A percentile compares a stretch with the other conserved stretches of the same genome.
Evolutionary conservation across 2,329 filamentous ascomycete genomes (phyloP).

Genomic region (Colletotrichum eremochloae): DNA sequence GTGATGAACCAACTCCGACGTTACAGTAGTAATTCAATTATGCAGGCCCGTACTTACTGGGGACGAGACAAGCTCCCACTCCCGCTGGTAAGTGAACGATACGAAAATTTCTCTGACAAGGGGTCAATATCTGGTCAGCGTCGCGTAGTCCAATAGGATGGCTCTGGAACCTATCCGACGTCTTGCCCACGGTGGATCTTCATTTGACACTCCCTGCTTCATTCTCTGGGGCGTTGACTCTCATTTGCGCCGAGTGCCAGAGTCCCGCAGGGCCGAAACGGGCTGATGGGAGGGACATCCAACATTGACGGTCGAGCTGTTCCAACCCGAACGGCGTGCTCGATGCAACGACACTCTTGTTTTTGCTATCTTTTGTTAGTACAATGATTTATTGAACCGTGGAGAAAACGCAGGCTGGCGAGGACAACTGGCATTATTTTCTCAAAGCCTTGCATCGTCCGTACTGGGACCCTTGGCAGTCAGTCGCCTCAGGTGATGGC

Average conservation of each 20-base stretch:
- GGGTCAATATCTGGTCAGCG: neutral
- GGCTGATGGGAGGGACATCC: neutral
- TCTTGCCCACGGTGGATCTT: constrained; percentile 1
- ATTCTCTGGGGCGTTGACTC: neutral
- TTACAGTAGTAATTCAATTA: too few species aligned
- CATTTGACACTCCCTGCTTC: neutral
- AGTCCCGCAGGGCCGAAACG: neutral
- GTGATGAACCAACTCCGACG: neutral
- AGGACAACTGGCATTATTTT: neutral
- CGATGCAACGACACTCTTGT: neutral
- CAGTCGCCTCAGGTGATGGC: neutral
- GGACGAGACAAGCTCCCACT: constrained; percentile 1
- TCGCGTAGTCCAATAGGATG: constrained; percentile 1
- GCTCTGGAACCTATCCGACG: neutral
- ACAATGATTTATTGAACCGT: neutral
- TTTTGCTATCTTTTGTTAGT: neutral
- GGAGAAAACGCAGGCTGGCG: too few species aligned
- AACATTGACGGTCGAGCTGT: neutral
- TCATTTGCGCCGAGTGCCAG: neutral
- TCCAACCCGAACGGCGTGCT: too few species aligned
- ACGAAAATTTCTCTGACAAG: constrained; percentile 19
- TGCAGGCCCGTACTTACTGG: neutral
- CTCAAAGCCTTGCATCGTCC: neutral
- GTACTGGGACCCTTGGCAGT: neutral
- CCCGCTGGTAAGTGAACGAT: neutral